Evolutionary conservation across 257 asterid species (phyloP), one percentile per base, ranked within the genome.

Genomic region (Vinca minor): DNA sequence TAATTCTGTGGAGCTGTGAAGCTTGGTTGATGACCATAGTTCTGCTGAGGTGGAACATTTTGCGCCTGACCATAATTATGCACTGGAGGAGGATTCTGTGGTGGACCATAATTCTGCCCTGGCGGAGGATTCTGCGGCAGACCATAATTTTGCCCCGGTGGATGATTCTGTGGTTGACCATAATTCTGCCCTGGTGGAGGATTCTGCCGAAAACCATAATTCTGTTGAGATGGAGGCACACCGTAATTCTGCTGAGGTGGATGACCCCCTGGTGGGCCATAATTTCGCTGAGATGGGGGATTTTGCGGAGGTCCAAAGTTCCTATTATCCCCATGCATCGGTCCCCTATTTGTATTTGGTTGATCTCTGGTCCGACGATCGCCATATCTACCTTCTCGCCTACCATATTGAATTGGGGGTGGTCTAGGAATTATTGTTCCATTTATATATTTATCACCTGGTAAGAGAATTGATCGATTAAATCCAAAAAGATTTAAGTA

Each of bases 391-490:
- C 62, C 62, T 56, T 76, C 80, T 66, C 78, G 85, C 66, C 84
- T 83, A 62, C 77, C 80, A 76, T 82, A 85, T 54, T 74, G 83
- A 13, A 87, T 79, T 9, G 97, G 96, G 36, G 96, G 94, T 31
- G 96, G 95, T 76, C 95, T 84, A 62, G 88, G 95, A 46, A 85
- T 76, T 59, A 93, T 93, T 68, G 82, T 84, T 59, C 98, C 98
- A 68, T 89, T 82, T 34, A 80, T 76, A 70, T 93, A 93, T 83
- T 93, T 93, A 76, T 93, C 98, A 32, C 98, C 98, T 92, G 84
- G 39, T 28, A 66, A 59, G 32, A 35, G 41, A 28, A 54, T 46
- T 29, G 64, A 65, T 62, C 20, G 57, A 67, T 53, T 31, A 18
- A 32, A 17, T 44, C 59, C 38, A 53, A 54, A n/a, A 59, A 41